Conservation (phyloP, 352 stramenopile genomes). For the Globisporangium lucens region DNA sequence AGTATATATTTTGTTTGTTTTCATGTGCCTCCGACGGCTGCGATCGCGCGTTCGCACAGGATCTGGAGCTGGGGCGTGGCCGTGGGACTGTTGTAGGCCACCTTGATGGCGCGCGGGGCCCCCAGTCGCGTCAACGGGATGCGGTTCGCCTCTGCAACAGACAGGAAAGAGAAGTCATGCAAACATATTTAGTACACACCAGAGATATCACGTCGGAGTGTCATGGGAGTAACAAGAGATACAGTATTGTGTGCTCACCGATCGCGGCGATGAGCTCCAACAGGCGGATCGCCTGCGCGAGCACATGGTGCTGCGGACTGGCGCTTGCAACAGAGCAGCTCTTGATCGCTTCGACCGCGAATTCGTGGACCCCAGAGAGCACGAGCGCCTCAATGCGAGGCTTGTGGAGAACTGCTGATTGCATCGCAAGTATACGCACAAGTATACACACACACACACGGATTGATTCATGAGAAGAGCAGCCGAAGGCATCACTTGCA, state of each 20-base stretch:
- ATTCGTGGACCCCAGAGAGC: constrained; percentile 41
- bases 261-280: constrained; percentile 47
- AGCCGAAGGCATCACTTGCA: neutral
- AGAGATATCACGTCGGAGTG: constrained; percentile 4
- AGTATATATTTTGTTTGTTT: neutral
- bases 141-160: constrained; percentile 38
- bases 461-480: neutral
- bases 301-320: constrained; percentile 15
- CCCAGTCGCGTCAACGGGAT: constrained; percentile 54
- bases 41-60: constrained; percentile 52
- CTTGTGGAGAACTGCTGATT: constrained; percentile 20
- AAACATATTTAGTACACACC: neutral
- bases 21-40: constrained; percentile 61
- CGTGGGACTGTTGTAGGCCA: constrained; percentile 52
- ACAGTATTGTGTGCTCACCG: constrained; percentile 21
- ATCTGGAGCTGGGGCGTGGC: constrained; percentile 33
- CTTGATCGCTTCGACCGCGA: constrained; percentile 42
- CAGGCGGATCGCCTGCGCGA: constrained; percentile 51
- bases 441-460: neutral
- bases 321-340: constrained; percentile 10
- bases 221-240: neutral
- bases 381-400: constrained; percentile 32
- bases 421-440: neutral
- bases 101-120: constrained; percentile 47
- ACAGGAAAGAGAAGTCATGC: too few relatives aligned